Base-by-base conservation (phyloP, 495 filamentous ascomycete genomes). In the Daldinia caldariorum region DNA sequence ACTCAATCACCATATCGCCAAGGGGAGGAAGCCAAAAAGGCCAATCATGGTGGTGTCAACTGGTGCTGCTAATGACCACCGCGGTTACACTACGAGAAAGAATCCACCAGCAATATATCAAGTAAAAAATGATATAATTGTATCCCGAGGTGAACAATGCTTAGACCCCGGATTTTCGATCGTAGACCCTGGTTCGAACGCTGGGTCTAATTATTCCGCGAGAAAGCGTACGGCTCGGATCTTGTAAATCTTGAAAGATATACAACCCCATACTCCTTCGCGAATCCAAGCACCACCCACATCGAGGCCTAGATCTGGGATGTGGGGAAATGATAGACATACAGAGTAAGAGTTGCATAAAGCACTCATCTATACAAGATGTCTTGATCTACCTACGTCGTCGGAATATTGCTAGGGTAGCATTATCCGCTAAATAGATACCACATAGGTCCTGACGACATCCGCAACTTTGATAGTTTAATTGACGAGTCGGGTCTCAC, bases 271-370 rank as follows among this genome's bases (percentile, higher is more conserved):
- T 14, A 41, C 13, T 41, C 38, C 13, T 41, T 41, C 13, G 5
- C 18, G 45, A 9, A 22, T 26, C 18, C 7, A 13, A 49, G 45
- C 22, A 26, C 6, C 45, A 26, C 45, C 6, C 45, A 26, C 45
- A 8, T 18, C 16, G 0, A 3, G 22, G 22, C 18, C 45, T 13
- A 41, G 34, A 45, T 53, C 50, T 18, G 9, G 37, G 32, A 16
- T 61, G 34, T 53, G 47, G 47, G 32, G 47, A 60, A 38, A 51
- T 31, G 7, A 18, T 39, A 31, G 45, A 39, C 10, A 14, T 22
- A 50, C 26, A 14, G 26, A 43, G 16, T 13, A 50, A 22, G 47
- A 50, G 20, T 50, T 50, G 9, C 18, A 12, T 29, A 50, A 7
- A 29, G n/a, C 16, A 50, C 13, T 29, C 12, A 50, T 29, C 4